Percentiles rank a stretch among this genome's conserved stretches.
These are phyloP conservation scores for Coemansia sp. DNA, from an alignment of 192 early-diverging fungal species.

Conservation along the genomic window DNA sequence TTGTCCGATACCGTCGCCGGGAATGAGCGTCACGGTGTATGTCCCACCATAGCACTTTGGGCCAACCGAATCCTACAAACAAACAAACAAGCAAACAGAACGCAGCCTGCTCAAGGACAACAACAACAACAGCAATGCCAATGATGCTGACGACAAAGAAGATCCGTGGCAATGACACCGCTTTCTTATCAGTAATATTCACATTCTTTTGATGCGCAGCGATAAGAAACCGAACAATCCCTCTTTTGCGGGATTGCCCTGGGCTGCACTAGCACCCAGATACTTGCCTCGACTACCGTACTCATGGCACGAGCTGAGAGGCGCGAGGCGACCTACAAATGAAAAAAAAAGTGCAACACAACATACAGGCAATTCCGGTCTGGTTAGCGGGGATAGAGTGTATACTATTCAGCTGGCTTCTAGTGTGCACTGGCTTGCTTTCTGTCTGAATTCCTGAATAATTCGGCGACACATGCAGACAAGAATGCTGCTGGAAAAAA, in stretches of 20 bases:
- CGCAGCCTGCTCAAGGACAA: background rate
- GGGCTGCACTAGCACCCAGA: background rate
- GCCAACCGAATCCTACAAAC: conserved; percentile 43
- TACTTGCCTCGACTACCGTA: conserved; percentile 50
- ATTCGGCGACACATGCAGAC: background rate
- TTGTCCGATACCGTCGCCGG: conserved; percentile 97
- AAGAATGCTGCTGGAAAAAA: background rate
- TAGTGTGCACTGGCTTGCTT: background rate
- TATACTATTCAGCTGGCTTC: background rate
- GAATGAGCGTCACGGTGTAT: conserved; percentile 95
- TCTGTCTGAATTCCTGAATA: background rate
- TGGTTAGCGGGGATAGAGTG: background rate
- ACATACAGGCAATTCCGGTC: background rate
- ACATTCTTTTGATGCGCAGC: background rate
- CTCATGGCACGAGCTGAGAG: conserved; percentile 48
- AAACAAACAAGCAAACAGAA: background rate
- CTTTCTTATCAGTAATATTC: background rate
- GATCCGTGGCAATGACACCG: background rate
- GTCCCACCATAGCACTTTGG: conserved; percentile 83
- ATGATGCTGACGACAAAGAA: no score
- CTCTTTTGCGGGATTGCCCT: background rate
- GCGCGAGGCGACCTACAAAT: conserved; percentile 46
- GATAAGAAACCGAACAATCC: background rate
- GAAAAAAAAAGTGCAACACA: background rate
- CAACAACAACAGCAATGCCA: no score